Evolutionary conservation across 495 filamentous ascomycete genomes (phyloP), one percentile per base, ranked within the genome.

Genomic region (Aspergillus conjunctus): DNA sequence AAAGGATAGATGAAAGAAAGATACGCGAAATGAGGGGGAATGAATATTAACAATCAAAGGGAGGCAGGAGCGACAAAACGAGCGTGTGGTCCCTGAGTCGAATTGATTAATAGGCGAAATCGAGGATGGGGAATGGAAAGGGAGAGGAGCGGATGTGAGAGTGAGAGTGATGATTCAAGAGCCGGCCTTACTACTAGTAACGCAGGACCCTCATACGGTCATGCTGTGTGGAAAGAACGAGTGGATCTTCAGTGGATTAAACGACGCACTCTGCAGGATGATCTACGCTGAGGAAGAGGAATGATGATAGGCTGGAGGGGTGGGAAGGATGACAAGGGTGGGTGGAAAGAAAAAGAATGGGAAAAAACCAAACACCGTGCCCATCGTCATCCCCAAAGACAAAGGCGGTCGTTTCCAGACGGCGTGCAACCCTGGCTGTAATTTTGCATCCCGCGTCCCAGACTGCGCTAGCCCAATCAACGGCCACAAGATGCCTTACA

Each of bases 391-490:
- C 53, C 52, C 18, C 20, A 52, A 43, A 45, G 32, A 56, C 17
- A 41, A 21, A 39, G 41, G 21, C 2, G 62, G 39, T 51, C 18
- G 59, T 34, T 61, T 43, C 55, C 58, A 54, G 52, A 60, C 60
- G 53, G 64, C 49, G 45, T 33, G 10, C 53, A 45, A 64, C 64
- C 64, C 49, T 62, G 64, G 53, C 54, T 59, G 56, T 64, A 64
- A 61, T 56, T 64, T 61, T 43, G 26, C 58, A 55, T 63, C 57
- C 60, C 60, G 60, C 53, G 52, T 66, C 57, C 60, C 50, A 43
- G 17, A 49, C 31, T 41, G 34, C 17, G 41, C 43, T 48, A 22
- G 43, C n/a, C 43, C 64, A 63, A 66, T 58, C 56, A 61, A 10
- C 15, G 22, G 34, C 26, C 15, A 8, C 39, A 33, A 18, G 6